Conservation (phyloP, 2,329 filamentous ascomycete genomes). For the Aspergillus pseudoterreus region DNA sequence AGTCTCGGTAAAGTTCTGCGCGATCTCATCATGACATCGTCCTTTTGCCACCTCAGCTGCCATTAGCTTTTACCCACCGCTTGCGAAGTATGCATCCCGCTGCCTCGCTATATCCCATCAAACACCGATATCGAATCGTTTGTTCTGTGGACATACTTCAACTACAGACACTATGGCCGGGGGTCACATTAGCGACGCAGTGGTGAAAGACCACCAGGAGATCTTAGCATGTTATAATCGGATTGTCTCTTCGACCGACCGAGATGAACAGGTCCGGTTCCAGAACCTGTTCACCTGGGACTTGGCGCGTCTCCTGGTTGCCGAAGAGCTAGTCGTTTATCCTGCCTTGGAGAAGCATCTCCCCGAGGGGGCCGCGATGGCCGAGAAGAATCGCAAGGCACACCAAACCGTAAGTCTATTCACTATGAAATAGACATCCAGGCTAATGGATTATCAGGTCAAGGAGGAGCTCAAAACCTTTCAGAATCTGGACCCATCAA, state of each 20-base stretch:
- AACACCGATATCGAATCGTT: too few relatives aligned
- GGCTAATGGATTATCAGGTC: constrained; percentile 34
- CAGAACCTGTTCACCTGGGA: constrained; percentile 52
- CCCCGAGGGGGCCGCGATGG: constrained; percentile 39
- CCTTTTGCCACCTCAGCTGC: not conserved
- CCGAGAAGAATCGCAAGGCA: constrained; percentile 45
- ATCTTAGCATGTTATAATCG: constrained; percentile 40
- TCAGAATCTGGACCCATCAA: constrained; percentile 40
- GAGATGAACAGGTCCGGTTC: constrained; percentile 40
- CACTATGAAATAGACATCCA: not conserved
- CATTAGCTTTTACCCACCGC: too few relatives aligned
- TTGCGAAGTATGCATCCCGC: too few relatives aligned
- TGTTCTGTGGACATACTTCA: too few relatives aligned
- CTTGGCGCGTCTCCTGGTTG: constrained; percentile 47
- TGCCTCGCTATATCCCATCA: not conserved
- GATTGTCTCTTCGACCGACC: constrained; percentile 35
- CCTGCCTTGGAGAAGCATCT: constrained; percentile 50
- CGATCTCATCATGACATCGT: not conserved
- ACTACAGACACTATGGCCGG: not conserved
- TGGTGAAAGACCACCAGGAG: constrained; percentile 39
- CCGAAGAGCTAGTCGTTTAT: constrained; percentile 51
- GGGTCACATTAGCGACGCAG: constrained; percentile 27
- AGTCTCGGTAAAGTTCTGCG: not conserved
- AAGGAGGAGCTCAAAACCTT: constrained; percentile 50
- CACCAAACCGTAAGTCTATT: constrained; percentile 30